Base-by-base conservation (phyloP, 208 protist genomes). In the Leishmania tropica region DNA sequence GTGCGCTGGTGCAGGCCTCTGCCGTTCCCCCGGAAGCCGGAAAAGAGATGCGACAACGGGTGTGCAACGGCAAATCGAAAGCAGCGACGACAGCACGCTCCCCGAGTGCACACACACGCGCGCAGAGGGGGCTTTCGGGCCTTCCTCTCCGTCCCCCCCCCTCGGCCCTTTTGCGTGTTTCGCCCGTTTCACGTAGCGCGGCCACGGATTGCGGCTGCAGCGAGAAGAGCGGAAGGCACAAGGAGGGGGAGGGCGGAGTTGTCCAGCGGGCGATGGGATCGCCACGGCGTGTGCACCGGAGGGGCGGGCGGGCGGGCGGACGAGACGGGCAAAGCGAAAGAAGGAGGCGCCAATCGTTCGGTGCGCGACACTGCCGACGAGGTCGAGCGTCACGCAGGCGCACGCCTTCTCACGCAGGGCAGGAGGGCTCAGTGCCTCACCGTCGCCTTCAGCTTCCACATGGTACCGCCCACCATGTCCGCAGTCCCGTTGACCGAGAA, bases 401-500 rank as follows among this genome's bases (percentile, higher is more conserved):
- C 71, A 11, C n/a, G 48, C 48, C 15, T 40, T 24, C 70, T 28
- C 40, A 40, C 71, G 71, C 48, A 58, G 48, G n/a, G 28, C 47
- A 56, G 37, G 13, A 19, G 31, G 0, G 71, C 48, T 76, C 72
- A 75, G 65, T 80, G 71, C 42, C 75, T 28, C 19, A 84, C 78
- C 19, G 72, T 76, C 2, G 71, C 45, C 45, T 78, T 78, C 72
- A 93, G 76, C 87, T 80, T 83, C 83, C 83, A 90, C 75, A 93
- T 84, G 65, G 45, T 86, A 1, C 87, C 87, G 7, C 80, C 68
- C 21, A 76, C 60, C 62, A 93, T 75, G 56, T 81, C 54, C 3
- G 89, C 78, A 1, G 28, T 76, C 24, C 89, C 89, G 79, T 88
- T 85, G 28, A 89, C 80, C 51, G 87, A 73, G 70, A 93, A 88